Evolutionary conservation across 768 basidiomycete species (phyloP).

Genomic region (Kondoa subrosea): DNA sequence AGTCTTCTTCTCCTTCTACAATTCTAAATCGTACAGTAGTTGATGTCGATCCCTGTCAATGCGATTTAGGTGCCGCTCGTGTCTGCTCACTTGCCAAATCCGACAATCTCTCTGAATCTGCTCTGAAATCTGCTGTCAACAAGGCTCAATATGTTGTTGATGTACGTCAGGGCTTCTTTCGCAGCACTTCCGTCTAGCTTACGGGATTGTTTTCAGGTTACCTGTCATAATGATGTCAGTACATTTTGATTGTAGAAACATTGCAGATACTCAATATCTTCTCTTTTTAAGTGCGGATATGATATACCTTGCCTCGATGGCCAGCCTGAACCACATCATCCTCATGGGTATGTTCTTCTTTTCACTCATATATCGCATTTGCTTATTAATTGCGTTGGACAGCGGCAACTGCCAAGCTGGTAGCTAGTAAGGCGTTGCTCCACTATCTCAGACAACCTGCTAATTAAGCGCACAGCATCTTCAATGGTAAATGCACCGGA

Average conservation of each 20-base stretch:
- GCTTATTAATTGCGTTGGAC: neutral
- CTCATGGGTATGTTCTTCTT: neutral
- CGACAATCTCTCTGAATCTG: neutral
- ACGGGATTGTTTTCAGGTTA: neutral
- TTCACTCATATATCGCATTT: neutral
- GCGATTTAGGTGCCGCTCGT: neutral
- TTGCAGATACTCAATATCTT: neutral
- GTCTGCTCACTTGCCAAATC: neutral
- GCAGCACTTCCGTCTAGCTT: neutral
- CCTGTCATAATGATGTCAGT: neutral
- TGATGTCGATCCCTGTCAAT: neutral
- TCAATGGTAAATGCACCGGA: neutral
- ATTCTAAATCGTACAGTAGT: neutral
- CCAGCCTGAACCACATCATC: neutral
- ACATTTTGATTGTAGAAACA: no score
- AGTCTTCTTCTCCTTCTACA: neutral
- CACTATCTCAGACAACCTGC: no score
- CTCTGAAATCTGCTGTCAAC: neutral
- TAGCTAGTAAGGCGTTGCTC: neutral
- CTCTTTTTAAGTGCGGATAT: neutral
- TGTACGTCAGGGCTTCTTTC: neutral
- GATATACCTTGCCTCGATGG: neutral
- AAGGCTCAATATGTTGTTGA: neutral
- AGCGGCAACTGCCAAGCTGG: neutral
- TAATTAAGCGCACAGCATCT: no score